phyloP scores from a whole-genome alignment of 495 filamentous ascomycete genomes.

The Astrocystis sublimbata region DNA sequence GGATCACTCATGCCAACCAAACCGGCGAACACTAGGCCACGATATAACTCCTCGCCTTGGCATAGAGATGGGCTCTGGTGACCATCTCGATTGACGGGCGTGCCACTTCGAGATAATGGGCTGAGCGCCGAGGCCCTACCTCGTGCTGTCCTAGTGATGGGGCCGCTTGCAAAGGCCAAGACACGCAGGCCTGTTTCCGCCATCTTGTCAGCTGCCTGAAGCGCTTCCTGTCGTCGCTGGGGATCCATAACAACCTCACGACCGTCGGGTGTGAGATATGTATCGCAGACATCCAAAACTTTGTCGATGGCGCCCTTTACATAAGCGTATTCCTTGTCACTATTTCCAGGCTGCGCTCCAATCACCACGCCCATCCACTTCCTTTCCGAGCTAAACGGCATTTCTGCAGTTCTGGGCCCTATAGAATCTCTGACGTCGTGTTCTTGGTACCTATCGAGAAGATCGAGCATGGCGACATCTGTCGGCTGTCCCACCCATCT shows the following conservation, averaged over 20 bases:
- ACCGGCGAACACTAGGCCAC: slow-evolving; percentile 83
- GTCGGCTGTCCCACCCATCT: slow-evolving; percentile 97
- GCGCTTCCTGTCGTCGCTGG: slow-evolving; percentile 66
- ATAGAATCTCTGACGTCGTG: slow-evolving; percentile 86
- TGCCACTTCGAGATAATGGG: slow-evolving; percentile 29
- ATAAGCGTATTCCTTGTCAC: slow-evolving; percentile 73
- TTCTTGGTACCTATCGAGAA: slow-evolving; percentile 85
- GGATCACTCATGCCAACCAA: slow-evolving; percentile 97
- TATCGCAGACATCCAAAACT: slow-evolving; percentile 82
- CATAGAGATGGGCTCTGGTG: slow-evolving; percentile 43
- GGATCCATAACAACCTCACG: slow-evolving; percentile 86
- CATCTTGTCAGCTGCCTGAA: slow-evolving; percentile 86
- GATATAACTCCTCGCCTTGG: slow-evolving; percentile 72
- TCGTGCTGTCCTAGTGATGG: slow-evolving; percentile 40
- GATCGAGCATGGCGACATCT: slow-evolving; percentile 90
- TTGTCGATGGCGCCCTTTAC: slow-evolving; percentile 94
- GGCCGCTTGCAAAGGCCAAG: slow-evolving; percentile 86
- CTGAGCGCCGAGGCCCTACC: slow-evolving; percentile 28
- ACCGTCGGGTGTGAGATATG: slow-evolving; percentile 84
- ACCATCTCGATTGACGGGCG: slow-evolving; percentile 32
- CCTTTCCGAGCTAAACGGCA: slow-evolving; percentile 92
- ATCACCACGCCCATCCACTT: slow-evolving; percentile 99
- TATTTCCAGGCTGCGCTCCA: slow-evolving; percentile 54
- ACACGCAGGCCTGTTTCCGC: slow-evolving; percentile 89
- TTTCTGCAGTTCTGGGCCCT: slow-evolving; percentile 74